phyloP scores from a whole-genome alignment of 768 basidiomycete genomes.

The Punctularia strigosozonata region DNA sequence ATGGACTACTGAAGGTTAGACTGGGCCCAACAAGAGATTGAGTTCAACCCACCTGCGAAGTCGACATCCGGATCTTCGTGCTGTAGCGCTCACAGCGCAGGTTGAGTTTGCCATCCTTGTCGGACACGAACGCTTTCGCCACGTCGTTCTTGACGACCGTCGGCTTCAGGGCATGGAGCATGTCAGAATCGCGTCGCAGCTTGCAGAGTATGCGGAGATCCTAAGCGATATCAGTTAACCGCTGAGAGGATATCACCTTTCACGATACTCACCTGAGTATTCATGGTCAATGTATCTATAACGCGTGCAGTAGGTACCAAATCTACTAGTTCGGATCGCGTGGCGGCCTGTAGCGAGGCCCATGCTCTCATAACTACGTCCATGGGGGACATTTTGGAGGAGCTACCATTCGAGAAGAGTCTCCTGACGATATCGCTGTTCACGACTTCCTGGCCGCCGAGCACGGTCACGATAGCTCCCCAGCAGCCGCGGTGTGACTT shows the following conservation, averaged over 20 bases:
- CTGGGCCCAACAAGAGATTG: conserved; percentile 12
- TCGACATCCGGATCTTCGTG: conserved; percentile 27
- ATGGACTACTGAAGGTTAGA: conserved; percentile 11
- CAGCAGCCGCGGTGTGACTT: background rate
- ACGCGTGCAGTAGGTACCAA: too few species aligned
- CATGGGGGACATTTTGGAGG: background rate
- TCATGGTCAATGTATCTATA: too few species aligned
- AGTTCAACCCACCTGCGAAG: conserved; percentile 18
- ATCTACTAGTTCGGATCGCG: too few species aligned
- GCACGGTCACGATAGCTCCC: background rate
- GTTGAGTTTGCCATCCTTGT: conserved; percentile 19
- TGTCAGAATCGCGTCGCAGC: conserved; percentile 30
- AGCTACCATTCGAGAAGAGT: too few species aligned
- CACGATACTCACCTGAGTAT: background rate
- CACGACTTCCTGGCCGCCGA: too few species aligned
- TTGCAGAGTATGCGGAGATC: conserved; percentile 33
- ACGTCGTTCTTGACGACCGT: conserved; percentile 30
- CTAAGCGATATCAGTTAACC: too few species aligned
- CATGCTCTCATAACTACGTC: background rate
- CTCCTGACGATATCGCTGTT: conserved; percentile 7
- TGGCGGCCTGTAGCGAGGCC: background rate
- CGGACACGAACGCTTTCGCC: conserved; percentile 11
- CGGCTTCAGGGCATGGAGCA: conserved; percentile 38
- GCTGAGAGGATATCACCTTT: too few species aligned
- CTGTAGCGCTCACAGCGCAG: conserved; percentile 30